These are phyloP conservation scores for Vinca minor DNA, from an alignment of 257 asterid genomes.

Conservation along the genomic window DNA sequence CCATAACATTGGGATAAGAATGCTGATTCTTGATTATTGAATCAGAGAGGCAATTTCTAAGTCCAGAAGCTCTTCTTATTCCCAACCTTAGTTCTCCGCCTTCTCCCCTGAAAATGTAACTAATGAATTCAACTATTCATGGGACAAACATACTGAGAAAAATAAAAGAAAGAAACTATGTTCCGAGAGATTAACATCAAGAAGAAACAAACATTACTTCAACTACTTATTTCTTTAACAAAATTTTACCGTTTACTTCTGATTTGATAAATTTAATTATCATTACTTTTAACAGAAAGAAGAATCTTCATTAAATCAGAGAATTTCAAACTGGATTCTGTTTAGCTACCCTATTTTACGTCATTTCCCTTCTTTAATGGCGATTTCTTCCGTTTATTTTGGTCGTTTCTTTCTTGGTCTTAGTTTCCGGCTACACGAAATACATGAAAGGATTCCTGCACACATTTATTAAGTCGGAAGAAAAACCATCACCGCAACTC, in stretches of 20 bases:
- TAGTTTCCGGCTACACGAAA: background rate
- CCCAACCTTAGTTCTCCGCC: constrained; percentile 81
- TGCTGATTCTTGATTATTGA: constrained; percentile 64
- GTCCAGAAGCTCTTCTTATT: constrained; percentile 87
- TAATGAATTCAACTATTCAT: background rate
- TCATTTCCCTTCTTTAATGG: background rate
- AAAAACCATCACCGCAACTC: background rate
- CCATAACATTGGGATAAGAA: constrained; percentile 61
- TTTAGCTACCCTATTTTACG: background rate
- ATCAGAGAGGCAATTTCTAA: constrained; percentile 82
- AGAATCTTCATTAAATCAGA: background rate
- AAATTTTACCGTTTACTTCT: background rate
- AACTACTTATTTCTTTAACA: background rate
- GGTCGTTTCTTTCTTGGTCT: background rate
- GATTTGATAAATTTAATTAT: background rate
- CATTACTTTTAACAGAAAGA: background rate
- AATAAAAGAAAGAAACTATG: background rate
- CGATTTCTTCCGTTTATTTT: background rate
- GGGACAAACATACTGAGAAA: background rate
- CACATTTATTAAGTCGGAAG: background rate
- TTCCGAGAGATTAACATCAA: constrained; percentile 1
- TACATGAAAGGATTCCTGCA: background rate
- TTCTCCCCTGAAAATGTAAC: constrained; percentile 53
- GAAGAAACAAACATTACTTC: background rate
- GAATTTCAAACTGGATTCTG: background rate